phyloP scores from a whole-genome alignment of 331 rosid genomes.

The Erythrophleum ivorense region DNA sequence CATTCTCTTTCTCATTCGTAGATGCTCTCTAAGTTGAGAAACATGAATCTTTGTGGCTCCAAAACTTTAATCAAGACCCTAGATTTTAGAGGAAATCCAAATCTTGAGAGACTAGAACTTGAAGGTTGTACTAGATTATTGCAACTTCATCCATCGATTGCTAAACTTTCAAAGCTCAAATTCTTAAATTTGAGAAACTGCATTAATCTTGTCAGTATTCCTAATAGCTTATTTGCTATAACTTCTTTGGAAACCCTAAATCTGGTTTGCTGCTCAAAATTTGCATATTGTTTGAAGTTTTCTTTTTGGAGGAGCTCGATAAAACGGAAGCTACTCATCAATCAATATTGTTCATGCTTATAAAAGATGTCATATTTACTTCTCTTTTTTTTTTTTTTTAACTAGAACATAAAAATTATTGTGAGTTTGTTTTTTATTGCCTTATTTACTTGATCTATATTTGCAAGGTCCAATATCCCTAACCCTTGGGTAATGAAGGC shows the following conservation, averaged over 20 bases:
- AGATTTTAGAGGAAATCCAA: background rate
- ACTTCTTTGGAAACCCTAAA: background rate
- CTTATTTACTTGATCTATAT: background rate
- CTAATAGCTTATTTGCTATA: background rate
- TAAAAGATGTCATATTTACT: background rate
- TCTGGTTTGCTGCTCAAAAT: background rate
- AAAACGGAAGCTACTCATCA: background rate
- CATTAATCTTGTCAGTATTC: background rate
- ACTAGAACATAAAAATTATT: background rate
- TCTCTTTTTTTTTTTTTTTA: background rate
- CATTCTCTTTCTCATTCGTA: background rate
- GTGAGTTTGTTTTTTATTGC: background rate
- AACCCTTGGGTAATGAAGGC: background rate
- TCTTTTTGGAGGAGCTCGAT: background rate
- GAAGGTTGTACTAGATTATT: background rate
- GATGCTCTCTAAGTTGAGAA: background rate
- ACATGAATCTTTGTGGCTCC: background rate
- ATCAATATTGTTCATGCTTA: background rate
- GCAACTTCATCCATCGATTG: background rate
- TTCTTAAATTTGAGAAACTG: background rate
- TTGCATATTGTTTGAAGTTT: background rate
- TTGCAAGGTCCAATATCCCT: background rate
- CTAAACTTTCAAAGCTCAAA: background rate
- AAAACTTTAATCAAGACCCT: background rate
- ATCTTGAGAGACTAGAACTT: background rate